Evolutionary conservation across 495 filamentous ascomycete genomes (phyloP).

Genomic region (Choiromyces venosus): DNA sequence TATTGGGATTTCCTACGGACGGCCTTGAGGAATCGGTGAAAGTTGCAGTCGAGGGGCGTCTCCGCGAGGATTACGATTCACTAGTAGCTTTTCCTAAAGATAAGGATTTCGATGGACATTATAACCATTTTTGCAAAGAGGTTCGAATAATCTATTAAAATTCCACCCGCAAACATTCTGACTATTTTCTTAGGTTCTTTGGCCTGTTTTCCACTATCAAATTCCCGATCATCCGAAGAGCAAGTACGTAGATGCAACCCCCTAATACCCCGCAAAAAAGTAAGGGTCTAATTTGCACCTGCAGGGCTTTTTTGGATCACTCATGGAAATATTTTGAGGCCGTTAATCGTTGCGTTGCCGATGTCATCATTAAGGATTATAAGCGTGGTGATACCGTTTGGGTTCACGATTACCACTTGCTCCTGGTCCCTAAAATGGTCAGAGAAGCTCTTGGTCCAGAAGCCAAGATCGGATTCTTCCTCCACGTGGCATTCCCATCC

Average conservation of each 20-base stretch:
- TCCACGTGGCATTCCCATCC: conserved; percentile 90
- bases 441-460: conserved; percentile 75
- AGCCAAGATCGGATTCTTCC: conserved; percentile 88
- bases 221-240: conserved; percentile 95
- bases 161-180: background rate
- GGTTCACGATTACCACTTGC: conserved; percentile 90
- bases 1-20: conserved; percentile 86
- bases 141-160: conserved; percentile 21
- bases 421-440: conserved; percentile 87
- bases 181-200: conserved; percentile 57
- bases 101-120: conserved; percentile 85
- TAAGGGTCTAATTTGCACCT: background rate
- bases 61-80: conserved; percentile 74
- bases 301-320: conserved; percentile 77
- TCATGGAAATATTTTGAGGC: conserved; percentile 91
- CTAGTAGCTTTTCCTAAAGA: conserved; percentile 77
- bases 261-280: background rate
- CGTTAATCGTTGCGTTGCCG: conserved; percentile 82
- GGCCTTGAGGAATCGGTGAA: conserved; percentile 63
- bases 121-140: conserved; percentile 81
- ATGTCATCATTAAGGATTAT: conserved; percentile 82
- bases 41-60: conserved; percentile 67
- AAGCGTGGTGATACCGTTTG: conserved; percentile 86
- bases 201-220: conserved; percentile 93
- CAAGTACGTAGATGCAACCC: conserved; percentile 51